These are phyloP conservation scores for Coemansia sp. DNA, from an alignment of 192 early-diverging fungal genomes.

Conservation along the genomic window DNA sequence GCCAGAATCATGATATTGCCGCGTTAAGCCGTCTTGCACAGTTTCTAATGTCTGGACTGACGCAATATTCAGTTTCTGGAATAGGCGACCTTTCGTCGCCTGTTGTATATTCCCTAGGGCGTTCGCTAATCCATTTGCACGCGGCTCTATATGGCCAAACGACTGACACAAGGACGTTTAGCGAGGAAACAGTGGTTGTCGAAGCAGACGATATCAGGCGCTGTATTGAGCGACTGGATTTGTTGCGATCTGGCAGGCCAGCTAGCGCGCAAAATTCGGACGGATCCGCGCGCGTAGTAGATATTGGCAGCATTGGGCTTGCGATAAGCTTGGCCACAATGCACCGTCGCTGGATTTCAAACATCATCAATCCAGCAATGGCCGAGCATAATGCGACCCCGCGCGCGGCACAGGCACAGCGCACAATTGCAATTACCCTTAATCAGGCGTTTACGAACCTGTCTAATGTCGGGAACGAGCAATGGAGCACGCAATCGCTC, in stretches of 20 bases:
- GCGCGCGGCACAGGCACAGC: slow-evolving; percentile 22
- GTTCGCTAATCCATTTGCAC: slow-evolving; percentile 17
- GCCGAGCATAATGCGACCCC: slow-evolving; percentile 27
- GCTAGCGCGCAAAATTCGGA: neutral
- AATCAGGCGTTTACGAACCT: slow-evolving; percentile 11
- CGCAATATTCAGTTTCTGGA: slow-evolving; percentile 2
- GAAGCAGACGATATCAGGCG: slow-evolving; percentile 40
- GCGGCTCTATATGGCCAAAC: slow-evolving; percentile 2
- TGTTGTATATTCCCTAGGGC: slow-evolving; percentile 18
- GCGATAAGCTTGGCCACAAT: slow-evolving; percentile 27
- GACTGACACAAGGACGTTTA: slow-evolving; percentile 9
- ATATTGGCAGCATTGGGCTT: slow-evolving; percentile 18
- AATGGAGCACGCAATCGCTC: slow-evolving; percentile 12
- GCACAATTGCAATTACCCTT: slow-evolving; percentile 24
- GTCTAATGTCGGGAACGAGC: slow-evolving; percentile 5
- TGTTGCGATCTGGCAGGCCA: slow-evolving; percentile 12
- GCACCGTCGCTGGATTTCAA: slow-evolving; percentile 41
- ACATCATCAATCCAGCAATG: slow-evolving; percentile 24
- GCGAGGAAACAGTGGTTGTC: slow-evolving; percentile 17
- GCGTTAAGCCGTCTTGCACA: slow-evolving; percentile 16
- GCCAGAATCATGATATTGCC: slow-evolving; percentile 20
- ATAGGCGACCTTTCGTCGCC: neutral
- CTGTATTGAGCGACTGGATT: slow-evolving; percentile 31
- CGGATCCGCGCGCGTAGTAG: neutral
- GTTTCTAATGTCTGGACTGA: slow-evolving; percentile 25